A percentile compares a stretch with the other conserved stretches of the same genome.
These are phyloP conservation scores for Amanita pallidorosea DNA, from an alignment of 768 basidiomycete species.

Conservation along the genomic window DNA sequence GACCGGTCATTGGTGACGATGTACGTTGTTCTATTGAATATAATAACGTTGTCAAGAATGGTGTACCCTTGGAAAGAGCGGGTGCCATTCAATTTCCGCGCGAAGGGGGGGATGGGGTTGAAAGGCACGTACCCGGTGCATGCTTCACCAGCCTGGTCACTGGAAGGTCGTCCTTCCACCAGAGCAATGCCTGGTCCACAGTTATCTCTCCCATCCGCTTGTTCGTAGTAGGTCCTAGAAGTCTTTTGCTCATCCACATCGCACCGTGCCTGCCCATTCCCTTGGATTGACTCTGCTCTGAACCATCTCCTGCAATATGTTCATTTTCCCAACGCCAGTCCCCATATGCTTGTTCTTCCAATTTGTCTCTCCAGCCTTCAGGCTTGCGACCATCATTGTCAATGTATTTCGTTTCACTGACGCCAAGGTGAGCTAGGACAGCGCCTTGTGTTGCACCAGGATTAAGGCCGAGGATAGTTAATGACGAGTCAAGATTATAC, in stretches of 20 bases:
- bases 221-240: slow-evolving; percentile 16
- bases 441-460: slow-evolving; percentile 25
- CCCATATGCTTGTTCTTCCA: slow-evolving; percentile 59
- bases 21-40: slow-evolving; percentile 63
- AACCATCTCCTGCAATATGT: slow-evolving; percentile 45
- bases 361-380: slow-evolving; percentile 39
- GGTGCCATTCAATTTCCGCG: neutral
- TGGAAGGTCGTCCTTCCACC: slow-evolving; percentile 50
- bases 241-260: slow-evolving; percentile 28
- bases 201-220: slow-evolving; percentile 20
- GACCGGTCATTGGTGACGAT: slow-evolving; percentile 59
- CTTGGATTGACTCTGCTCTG: slow-evolving; percentile 32
- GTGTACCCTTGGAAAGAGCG: slow-evolving; percentile 52
- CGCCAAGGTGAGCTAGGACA: slow-evolving; percentile 27
- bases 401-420: slow-evolving; percentile 25
- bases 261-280: slow-evolving; percentile 32
- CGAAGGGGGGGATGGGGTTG: neutral
- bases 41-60: slow-evolving; percentile 70
- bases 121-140: slow-evolving; percentile 40
- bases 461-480: slow-evolving; percentile 40
- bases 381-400: slow-evolving; percentile 38
- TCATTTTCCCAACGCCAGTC: slow-evolving; percentile 58
- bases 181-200: slow-evolving; percentile 42
- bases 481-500: slow-evolving; percentile 61
- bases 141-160: slow-evolving; percentile 48